Conservation (phyloP, 2,329 filamentous ascomycete species). For the Penicillium sp. region DNA sequence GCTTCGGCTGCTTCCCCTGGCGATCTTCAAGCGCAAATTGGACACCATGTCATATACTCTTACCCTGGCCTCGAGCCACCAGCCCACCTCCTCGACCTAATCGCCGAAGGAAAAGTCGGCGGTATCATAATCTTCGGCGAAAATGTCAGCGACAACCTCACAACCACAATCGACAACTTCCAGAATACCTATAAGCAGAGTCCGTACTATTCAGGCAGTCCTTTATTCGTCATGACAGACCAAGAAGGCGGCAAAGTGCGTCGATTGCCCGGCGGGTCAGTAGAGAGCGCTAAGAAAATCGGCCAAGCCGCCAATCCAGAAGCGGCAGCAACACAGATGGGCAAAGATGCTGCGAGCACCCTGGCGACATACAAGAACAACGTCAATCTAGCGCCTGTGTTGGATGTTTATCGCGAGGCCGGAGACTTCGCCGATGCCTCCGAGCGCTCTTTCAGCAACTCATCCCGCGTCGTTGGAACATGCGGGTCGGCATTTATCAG, state of each 20-base stretch:
- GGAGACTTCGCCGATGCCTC: conserved; percentile 27
- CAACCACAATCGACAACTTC: conserved; percentile 16
- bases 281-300: conserved; percentile 22
- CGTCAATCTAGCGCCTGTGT: conserved; percentile 26
- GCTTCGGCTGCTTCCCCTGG: background rate
- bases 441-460: conserved; percentile 27
- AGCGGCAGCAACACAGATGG: conserved; percentile 19
- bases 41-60: conserved; percentile 33
- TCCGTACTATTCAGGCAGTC: conserved; percentile 18
- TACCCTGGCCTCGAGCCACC: conserved; percentile 27
- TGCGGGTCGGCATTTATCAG: conserved; percentile 22
- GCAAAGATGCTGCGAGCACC: conserved; percentile 19
- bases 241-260: conserved; percentile 32
- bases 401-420: conserved; percentile 27
- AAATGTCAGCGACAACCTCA: conserved; percentile 27
- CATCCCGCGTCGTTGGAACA: conserved; percentile 15
- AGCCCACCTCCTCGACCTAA: conserved; percentile 21
- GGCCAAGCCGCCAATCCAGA: conserved; percentile 18
- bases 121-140: conserved; percentile 31
- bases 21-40: conserved; percentile 16
- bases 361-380: conserved; percentile 20
- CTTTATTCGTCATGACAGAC: conserved; percentile 32
- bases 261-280: conserved; percentile 26
- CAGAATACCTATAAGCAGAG: conserved; percentile 23
- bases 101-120: conserved; percentile 28